Base-by-base conservation (phyloP, 2,329 filamentous ascomycete species). In the Colletotrichum sp. region DNA sequence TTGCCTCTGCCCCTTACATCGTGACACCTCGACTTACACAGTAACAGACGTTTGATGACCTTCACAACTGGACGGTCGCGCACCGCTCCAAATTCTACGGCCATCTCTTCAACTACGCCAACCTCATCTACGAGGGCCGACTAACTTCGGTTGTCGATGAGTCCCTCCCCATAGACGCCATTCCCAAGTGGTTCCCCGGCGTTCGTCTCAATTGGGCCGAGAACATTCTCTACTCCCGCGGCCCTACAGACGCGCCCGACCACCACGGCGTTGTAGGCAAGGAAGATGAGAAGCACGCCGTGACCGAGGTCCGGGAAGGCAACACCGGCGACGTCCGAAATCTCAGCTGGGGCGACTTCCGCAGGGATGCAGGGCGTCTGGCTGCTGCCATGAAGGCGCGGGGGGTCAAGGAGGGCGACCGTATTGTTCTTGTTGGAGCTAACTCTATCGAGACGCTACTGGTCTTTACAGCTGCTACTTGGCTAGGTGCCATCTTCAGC, bases 171-270 rank as follows among this genome's bases (percentile, higher is more conserved):
- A 95, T 98, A 82, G 93, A 95, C 76, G 87, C 88, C 19, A 88
- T 96, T 7, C 95, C 95, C 0, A 85, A 87, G 55, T 98, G 95
- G 95, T 98, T 97, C 82, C 86, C 91, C 2, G 95, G 95, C 34
- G 88, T 96, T 2, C 85, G 87, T 7, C 83, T 97, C 79, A 98
- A 96, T 80, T 96, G 93, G 81, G 93, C 94, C 7, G 95, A 98
- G 85, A 98, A 97, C 81, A 84, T 95, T 30, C 90, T 98, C 30
- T 96, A 91, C 85, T 89, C 89, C 2, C 85, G 86, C 16, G 82
- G 82, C 5, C 81, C 84, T 3, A 80, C 84, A 0, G 82, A 85
- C n/a, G 80, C 87, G 12, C 82, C 86, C 0, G 88, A 86, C 4
- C 81, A 87, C 28, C 86, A 87, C 6, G 87, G 88, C 9, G 94